phyloP scores from a whole-genome alignment of 768 basidiomycete species.

The Naganishia vishniacii region DNA sequence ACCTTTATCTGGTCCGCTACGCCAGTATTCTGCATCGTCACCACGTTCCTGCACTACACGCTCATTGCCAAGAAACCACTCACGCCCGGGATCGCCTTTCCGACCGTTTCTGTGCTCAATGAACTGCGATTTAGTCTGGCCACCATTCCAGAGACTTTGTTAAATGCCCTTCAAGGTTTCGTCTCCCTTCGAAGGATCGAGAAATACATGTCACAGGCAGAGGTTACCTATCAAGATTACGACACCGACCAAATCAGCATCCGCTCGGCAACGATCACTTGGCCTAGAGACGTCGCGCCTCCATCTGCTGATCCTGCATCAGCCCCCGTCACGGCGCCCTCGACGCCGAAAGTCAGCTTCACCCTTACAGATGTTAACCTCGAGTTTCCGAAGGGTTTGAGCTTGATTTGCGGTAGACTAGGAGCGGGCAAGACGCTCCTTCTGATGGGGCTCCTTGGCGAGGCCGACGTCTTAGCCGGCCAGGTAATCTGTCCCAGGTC shows the following conservation, averaged over 20 bases:
- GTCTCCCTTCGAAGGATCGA: constrained; percentile 86
- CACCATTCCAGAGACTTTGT: constrained; percentile 82
- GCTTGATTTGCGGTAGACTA: constrained; percentile 80
- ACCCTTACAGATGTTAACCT: constrained; percentile 70
- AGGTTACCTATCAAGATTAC: constrained; percentile 63
- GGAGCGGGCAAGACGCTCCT: constrained; percentile 77
- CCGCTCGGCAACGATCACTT: constrained; percentile 80
- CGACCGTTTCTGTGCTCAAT: constrained; percentile 63
- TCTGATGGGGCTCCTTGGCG: constrained; percentile 77
- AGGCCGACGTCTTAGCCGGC: constrained; percentile 76
- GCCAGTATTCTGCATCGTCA: constrained; percentile 55
- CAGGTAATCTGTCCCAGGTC: constrained; percentile 78
- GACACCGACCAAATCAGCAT: constrained; percentile 58
- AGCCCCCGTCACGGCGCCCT: constrained; percentile 55
- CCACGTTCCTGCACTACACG: constrained; percentile 61
- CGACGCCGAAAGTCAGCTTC: constrained; percentile 75
- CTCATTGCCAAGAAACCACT: constrained; percentile 64
- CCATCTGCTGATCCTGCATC: constrained; percentile 38
- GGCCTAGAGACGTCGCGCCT: constrained; percentile 68
- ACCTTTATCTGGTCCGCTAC: constrained; percentile 58
- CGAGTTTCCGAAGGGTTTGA: constrained; percentile 71
- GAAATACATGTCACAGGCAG: constrained; percentile 71
- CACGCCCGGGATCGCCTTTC: constrained; percentile 82
- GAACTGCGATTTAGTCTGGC: constrained; percentile 68
- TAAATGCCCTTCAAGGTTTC: constrained; percentile 78